Percentiles rank a stretch among this genome's conserved stretches.
phyloP scores from a whole-genome alignment of 441 rosid species.

The Arabidopsis hybrid region DNA sequence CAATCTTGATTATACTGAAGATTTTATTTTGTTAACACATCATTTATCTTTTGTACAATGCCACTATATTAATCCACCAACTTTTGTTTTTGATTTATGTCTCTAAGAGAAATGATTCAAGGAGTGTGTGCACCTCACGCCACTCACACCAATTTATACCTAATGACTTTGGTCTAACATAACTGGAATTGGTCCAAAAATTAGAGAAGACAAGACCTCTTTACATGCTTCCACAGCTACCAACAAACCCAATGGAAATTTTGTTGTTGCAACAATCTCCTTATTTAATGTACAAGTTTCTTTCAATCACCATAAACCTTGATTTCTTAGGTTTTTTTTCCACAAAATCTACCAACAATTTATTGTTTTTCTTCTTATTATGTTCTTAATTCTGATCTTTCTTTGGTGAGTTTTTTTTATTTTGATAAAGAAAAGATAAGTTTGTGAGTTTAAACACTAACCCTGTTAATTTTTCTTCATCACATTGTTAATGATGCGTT shows the following conservation, averaged over 20 bases:
- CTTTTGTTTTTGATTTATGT: conserved; percentile 5
- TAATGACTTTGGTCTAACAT: neutral
- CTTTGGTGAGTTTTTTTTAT: no score
- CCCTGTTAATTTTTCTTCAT: neutral
- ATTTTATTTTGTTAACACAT: neutral
- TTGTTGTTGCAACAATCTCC: no score
- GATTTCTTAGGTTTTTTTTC: neutral
- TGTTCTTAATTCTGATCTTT: neutral
- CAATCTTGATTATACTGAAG: neutral
- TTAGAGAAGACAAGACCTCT: neutral
- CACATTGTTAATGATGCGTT: neutral
- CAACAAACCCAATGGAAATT: no score
- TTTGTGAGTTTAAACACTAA: no score
- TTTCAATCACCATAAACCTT: neutral
- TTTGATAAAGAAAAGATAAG: no score
- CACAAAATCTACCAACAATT: neutral
- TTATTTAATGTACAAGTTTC: neutral
- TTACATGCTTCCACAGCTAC: no score
- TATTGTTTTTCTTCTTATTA: neutral
- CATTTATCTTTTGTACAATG: conserved; percentile 11
- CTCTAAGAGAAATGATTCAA: neutral
- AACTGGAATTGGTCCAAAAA: neutral
- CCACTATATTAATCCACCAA: neutral
- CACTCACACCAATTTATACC: neutral
- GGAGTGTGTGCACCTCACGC: conserved; percentile 13